A percentile compares a stretch with the other conserved stretches of the same genome.
These are phyloP conservation scores for Malus sylvestris DNA, from an alignment of 306 rosid genomes.

Conservation along the genomic window DNA sequence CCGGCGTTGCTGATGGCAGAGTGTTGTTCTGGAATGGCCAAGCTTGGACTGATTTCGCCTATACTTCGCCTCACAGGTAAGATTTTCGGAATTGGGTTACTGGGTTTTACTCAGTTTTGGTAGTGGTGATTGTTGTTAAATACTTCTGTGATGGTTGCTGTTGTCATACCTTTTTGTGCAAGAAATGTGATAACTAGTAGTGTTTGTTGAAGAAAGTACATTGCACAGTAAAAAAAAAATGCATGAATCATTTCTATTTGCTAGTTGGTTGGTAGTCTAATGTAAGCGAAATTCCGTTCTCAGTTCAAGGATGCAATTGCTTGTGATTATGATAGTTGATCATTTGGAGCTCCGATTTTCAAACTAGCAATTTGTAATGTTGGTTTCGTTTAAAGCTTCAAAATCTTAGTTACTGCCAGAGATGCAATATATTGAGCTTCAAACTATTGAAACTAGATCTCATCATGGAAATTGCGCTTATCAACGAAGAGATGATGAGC, in stretches of 20 bases:
- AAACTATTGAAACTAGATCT: neutral
- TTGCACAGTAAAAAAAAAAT: neutral
- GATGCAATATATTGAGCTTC: neutral
- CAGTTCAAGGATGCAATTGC: neutral
- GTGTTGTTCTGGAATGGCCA: constrained; percentile 67
- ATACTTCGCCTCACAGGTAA: constrained; percentile 75
- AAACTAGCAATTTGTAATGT: neutral
- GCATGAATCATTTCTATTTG: neutral
- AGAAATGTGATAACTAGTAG: neutral
- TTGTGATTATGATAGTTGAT: neutral
- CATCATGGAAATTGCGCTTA: neutral
- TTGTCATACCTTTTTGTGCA: too few species aligned
- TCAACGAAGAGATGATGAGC: neutral
- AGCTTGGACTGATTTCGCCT: constrained; percentile 69
- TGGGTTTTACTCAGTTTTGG: neutral
- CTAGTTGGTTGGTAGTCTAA: neutral
- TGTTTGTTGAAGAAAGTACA: neutral
- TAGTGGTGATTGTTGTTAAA: too few species aligned
- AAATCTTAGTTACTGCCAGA: neutral
- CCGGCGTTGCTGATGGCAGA: constrained; percentile 90
- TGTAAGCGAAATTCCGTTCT: neutral
- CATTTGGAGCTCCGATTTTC: neutral
- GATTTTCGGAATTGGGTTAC: neutral
- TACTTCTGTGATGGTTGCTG: too few species aligned
- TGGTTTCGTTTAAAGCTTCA: neutral